A percentile compares a stretch with the other conserved stretches of the same genome.
Evolutionary conservation across 257 asterid species (phyloP).

Genomic region (Solanum chiquidenum): DNA sequence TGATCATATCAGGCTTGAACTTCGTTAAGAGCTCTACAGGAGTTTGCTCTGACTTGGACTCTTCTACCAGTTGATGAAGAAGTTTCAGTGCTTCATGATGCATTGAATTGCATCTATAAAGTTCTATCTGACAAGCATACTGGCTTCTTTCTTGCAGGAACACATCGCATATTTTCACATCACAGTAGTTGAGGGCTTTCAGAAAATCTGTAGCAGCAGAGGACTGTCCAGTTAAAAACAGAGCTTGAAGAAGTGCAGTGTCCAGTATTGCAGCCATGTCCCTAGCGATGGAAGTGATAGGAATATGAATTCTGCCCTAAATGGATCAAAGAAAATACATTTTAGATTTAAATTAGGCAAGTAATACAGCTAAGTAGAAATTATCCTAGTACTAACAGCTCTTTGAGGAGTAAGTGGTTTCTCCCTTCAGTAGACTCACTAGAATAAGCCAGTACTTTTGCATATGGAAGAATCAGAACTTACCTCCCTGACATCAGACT

Average conservation of each 20-base stretch:
- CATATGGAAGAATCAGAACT: background rate
- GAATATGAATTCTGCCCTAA: conserved; percentile 52
- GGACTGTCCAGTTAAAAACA: conserved; percentile 78
- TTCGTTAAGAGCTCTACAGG: conserved; percentile 63
- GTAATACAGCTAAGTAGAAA: background rate
- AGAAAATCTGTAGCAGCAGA: conserved; percentile 75
- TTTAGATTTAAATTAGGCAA: conserved; percentile 2
- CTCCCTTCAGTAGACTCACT: background rate
- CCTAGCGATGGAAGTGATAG: conserved; percentile 87
- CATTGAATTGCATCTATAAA: conserved; percentile 70
- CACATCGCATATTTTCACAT: conserved; percentile 72
- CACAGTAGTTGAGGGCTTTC: conserved; percentile 78
- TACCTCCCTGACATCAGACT: background rate
- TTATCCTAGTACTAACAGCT: background rate
- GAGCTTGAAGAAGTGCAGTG: conserved; percentile 86
- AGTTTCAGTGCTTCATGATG: conserved; percentile 84
- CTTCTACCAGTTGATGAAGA: conserved; percentile 80
- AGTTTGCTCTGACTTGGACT: conserved; percentile 71
- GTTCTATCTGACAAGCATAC: conserved; percentile 65
- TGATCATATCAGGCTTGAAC: conserved; percentile 92
- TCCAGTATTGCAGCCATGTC: conserved; percentile 90
- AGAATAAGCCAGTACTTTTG: background rate
- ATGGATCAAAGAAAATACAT: conserved; percentile 1
- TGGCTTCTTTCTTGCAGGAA: conserved; percentile 71
- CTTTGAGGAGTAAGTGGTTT: background rate